Base-by-base conservation (phyloP, 306 rosid species). In the Lupinus albus region DNA sequence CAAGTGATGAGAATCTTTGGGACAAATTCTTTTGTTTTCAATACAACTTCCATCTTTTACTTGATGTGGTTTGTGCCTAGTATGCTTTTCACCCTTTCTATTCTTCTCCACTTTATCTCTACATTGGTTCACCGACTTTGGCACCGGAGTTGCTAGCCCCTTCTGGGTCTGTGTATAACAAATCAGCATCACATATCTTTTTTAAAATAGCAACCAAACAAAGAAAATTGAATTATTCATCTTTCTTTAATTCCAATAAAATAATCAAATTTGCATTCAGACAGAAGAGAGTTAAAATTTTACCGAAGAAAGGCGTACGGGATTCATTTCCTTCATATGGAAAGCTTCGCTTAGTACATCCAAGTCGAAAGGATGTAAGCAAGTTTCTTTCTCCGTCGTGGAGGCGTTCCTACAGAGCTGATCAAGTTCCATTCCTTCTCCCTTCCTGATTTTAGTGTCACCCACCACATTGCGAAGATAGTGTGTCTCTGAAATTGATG, bases 371-470 rank as follows among this genome's bases (percentile, higher is more conserved):
- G 95, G 91, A 68, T 64, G 80, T 69, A 89, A 82, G 14, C 80
- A 80, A 20, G 80, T 59, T 62, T 82, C 89, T 47, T 79, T 77
- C 56, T 88, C 91, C 61, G 81, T 85, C 7, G 72, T 14, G 50
- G 77, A 57, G 3, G 81, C 64, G 71, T 79, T 87, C 76, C 72
- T 82, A 71, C 89, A 83, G 65, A 91, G 96, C 78, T 91, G 95
- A 87, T 82, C 86, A 74, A 91, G 85, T 57, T 88, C 94, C 96
- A 91, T 89, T 75, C 97, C 97, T 64, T 89, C 97, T 45, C 97
- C 97, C 81, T 87, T 91, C 78, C 83, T 84, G 65, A 89, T 87
- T 79, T 87, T 91, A 54, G 90, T 85, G 83, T 91, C 95, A 71
- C 97, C 97, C 35, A 87, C 97, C 78, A 89, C 88, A 78, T 85